Base-by-base conservation (phyloP, 1,284 basidiomycete species). In the Ganoderma multipileum region DNA sequence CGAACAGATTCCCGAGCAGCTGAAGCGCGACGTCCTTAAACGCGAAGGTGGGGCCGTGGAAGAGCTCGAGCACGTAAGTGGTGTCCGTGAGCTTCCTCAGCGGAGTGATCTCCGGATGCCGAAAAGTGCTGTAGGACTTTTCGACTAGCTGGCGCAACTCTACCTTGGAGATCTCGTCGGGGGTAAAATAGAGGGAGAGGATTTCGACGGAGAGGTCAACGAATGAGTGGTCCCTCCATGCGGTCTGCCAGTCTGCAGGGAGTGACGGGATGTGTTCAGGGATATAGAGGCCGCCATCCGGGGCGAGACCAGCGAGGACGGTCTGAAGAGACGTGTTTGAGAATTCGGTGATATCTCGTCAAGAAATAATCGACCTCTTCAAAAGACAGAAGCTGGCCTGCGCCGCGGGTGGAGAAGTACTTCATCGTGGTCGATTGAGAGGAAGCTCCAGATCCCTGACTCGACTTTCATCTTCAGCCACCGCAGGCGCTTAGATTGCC, bases 11-110 rank as follows among this genome's bases (percentile, higher is more conserved):
- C 7, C 98, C 98, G 7, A 99, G 86, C 61, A 99, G 88, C 81
- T 99, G 98, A 61, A 99, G 86, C 0, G 98, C 98, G 39, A 99
- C 96, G 77, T 99, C 98, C 84, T 99, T 99, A 87, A 99, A 99
- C 8, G 98, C 97, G 82, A 96, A 99, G 0, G 98, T 99, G 4
- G 98, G 98, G 0, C 98, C 98, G 79, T 99, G 97, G 87, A 96
- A 99, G 38, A 99, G 87, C 81, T 99, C 97, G 66, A 99, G 85
- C n/a, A 98, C 85, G 77, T 90, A 95, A 16, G 81, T 84, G 78
- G 90, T 90, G 68, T 91, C 87, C 73, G 87, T 83, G 14, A 97
- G 85, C 76, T 91, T 89, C 71, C 89, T 86, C 28, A 98, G 80
- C 1, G 98, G 98, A 0, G 96, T 95, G 68, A 97, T 89, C 47